Base-by-base conservation (phyloP, 768 basidiomycete genomes). In the Stropharia rugosoannulata region DNA sequence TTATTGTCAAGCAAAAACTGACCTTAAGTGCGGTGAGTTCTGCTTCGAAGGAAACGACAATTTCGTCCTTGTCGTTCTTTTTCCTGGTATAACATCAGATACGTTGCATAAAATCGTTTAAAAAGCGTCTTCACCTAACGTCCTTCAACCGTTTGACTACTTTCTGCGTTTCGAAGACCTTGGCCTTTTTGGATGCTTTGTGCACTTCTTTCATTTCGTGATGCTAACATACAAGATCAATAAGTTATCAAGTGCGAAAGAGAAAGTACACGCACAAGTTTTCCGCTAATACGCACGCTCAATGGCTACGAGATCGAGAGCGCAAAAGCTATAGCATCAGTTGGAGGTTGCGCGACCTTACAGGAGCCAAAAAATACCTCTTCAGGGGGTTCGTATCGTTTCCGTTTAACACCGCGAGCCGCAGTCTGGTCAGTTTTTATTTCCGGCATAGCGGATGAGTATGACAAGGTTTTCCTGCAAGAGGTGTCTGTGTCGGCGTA, bases 121-220 rank as follows among this genome's bases (percentile, higher is more conserved):
- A 7, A 38, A 43, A 49, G 37, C 12, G 38, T 13, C 53, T 75
- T 49, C 59, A 90, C 90, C 88, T 74, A 27, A 86, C 68, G 22
- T 76, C 79, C 68, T 90, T 93, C 27, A 95, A 72, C 69, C 83
- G 86, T 76, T 93, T 95, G 55, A 94, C 80, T n/a, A 88, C 70
- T 66, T 87, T 89, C 68, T 87, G 90, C 0, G 82, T 83, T 73
- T 96, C 94, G 58, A 91, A 90, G 0, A 80, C 72, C 66, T 85
- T 91, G 9, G 89, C 87, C 64, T 88, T 91, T 74, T 93, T 95
- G 27, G 87, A 82, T 4, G 86, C 82, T 62, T 89, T 89, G 59
- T 80, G 80, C 8, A 90, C 80, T 60, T 89, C 87, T 66, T 82
- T 88, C 48, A 89, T 66, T 55, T 81, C 81, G 66, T 90, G 90